These are phyloP conservation scores for Fusarium sublunatum DNA, from an alignment of 2,329 filamentous ascomycete species.

Conservation along the genomic window DNA sequence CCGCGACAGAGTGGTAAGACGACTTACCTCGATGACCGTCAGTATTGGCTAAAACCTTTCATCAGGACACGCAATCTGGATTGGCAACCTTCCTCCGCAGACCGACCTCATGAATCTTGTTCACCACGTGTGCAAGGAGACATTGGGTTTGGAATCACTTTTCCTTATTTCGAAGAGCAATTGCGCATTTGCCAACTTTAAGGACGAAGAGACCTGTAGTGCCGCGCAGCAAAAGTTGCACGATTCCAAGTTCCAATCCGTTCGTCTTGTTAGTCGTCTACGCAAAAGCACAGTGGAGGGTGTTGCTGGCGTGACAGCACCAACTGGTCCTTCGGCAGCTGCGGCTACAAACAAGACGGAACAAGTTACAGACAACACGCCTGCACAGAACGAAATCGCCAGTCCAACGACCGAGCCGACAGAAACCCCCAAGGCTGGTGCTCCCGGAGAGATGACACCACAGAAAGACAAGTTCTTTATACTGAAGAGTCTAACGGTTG, in stretches of 20 bases:
- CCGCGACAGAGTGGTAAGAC: constrained; percentile 70
- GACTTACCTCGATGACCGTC: constrained; percentile 18
- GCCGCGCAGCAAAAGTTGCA: constrained; percentile 86
- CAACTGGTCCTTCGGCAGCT: constrained; percentile 65
- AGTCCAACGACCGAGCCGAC: constrained; percentile 15
- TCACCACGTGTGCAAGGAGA: constrained; percentile 86
- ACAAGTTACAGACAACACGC: constrained; percentile 16
- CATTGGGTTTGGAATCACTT: constrained; percentile 83
- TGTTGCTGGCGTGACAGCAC: constrained; percentile 60
- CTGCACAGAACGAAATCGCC: constrained; percentile 7
- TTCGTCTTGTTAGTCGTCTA: constrained; percentile 85
- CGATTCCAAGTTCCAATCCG: constrained; percentile 88
- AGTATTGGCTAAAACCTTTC: constrained; percentile 12
- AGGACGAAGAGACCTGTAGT: constrained; percentile 78
- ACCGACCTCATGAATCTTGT: constrained; percentile 87
- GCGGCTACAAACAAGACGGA: constrained; percentile 43
- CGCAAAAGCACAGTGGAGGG: constrained; percentile 67
- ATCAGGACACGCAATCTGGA: constrained; percentile 89
- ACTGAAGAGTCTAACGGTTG: constrained; percentile 89
- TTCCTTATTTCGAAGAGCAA: constrained; percentile 98
- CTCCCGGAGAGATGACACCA: constrained; percentile 16
- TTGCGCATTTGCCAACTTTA: constrained; percentile 96
- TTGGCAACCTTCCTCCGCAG: constrained; percentile 90
- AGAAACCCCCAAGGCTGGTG: neutral
- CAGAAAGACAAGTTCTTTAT: constrained; percentile 85